Evolutionary conservation across 495 filamentous ascomycete species (phyloP), one percentile per base, ranked within the genome.

Genomic region (Annulohypoxylon nitens): DNA sequence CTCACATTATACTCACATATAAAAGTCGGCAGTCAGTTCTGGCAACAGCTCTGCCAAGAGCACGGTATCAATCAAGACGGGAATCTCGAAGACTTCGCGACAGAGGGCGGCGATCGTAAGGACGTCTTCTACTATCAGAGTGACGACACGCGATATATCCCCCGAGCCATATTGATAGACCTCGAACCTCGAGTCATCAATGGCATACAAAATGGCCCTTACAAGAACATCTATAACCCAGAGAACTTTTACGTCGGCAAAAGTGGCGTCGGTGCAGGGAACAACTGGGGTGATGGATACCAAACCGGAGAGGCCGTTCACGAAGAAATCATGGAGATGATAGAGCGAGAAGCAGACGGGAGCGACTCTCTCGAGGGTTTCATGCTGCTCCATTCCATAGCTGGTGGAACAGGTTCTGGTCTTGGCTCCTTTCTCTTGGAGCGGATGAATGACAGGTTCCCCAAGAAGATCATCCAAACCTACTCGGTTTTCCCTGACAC

Each of bases 81-180:
- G 37, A 98, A 98, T 77, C 87, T 99, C 50, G 94, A 97, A 81
- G 93, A 97, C 76, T 97, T 94, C 82, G 95, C 96, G 76, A 97
- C 93, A 57, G 95, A 98, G 78, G 97, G 96, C 69, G 94, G 94
- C 53, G 96, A 99, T 83, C 90, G 96, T 76, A 99, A 99, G 81
- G 96, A 99, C 82, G 96, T 98, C 58, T 99, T 99, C 83, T 99
- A 98, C 88, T 99, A 99, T 82, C 96, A 98, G 86, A 93, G 91
- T 64, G 96, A 99, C 81, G 96, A 99, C 81, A 99, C 96, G 53
- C 88, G 96, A 83, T 99, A 99, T 83, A 98, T 99, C 76, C 96
- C 96, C 25, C 89, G 96, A 79, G 95, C 96, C 25, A 98, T 99
- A 73, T 85, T 99, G 33, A 91, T 99, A 57, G 96, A 99, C 80